A percentile compares a stretch with the other conserved stretches of the same genome.
Conservation (phyloP, 495 filamentous ascomycete genomes). For the Neurospora tetrasperma region DNA sequence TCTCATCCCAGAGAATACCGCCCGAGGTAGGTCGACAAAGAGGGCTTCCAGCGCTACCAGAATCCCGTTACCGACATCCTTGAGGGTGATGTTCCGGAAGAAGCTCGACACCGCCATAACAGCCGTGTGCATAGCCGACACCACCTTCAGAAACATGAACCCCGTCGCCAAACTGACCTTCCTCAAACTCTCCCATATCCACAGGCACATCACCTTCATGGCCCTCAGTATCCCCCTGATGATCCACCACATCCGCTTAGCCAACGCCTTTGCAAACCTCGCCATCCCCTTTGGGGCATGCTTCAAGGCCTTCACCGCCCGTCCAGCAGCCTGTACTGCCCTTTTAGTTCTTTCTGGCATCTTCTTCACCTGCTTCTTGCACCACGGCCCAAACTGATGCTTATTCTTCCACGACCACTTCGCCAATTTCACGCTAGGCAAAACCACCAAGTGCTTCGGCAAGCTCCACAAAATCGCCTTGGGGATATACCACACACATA, state of each 20-base stretch:
- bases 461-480: conserved; percentile 18
- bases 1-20: conserved; percentile 17
- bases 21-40: conserved; percentile 23
- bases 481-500: conserved; percentile 22
- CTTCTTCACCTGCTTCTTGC: conserved; percentile 8
- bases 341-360: conserved; percentile 21
- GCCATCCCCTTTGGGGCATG: conserved; percentile 16
- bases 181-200: conserved; percentile 25
- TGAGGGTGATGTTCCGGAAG: conserved; percentile 29
- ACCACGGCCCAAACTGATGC: conserved; percentile 16
- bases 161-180: conserved; percentile 17
- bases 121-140: conserved; percentile 28
- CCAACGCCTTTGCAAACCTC: conserved; percentile 7
- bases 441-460: conserved; percentile 23
- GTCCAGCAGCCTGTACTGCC: conserved; percentile 5
- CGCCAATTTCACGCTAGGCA: conserved; percentile 9
- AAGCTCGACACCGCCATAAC: conserved; percentile 23
- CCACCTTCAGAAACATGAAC: conserved; percentile 15
- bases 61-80: conserved; percentile 29
- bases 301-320: conserved; percentile 11
- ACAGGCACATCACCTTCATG: conserved; percentile 16
- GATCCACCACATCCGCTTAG: conserved; percentile 9
- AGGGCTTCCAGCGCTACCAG: conserved; percentile 19
- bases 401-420: conserved; percentile 22
- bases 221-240: conserved; percentile 23